A percentile compares a stretch with the other conserved stretches of the same genome.
These are phyloP conservation scores for Poa pratensis DNA, from an alignment of 176 grass and related monocot genomes.

Conservation along the genomic window DNA sequence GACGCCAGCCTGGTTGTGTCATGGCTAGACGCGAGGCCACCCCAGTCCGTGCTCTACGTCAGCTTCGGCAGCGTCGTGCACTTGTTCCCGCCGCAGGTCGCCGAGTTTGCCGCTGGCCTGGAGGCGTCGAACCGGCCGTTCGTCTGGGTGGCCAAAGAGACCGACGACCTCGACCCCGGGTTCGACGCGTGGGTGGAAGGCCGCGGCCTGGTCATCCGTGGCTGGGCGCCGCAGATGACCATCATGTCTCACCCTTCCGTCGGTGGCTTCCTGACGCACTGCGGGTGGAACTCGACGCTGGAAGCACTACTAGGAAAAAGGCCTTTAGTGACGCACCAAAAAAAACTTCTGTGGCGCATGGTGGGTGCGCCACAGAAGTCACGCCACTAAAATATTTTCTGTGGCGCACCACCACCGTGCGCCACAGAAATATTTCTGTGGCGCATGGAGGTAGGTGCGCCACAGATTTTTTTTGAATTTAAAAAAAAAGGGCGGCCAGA, in stretches of 20 bases:
- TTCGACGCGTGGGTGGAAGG: slow-evolving; percentile 39
- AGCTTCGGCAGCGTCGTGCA: slow-evolving; percentile 53
- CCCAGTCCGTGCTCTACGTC: slow-evolving; percentile 55
- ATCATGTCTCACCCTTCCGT: slow-evolving; percentile 57
- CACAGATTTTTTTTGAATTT: too few relatives aligned
- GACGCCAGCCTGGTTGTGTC: slow-evolving; percentile 24
- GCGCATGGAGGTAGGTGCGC: too few relatives aligned
- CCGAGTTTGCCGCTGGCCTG: slow-evolving; percentile 55
- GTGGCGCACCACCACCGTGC: too few relatives aligned
- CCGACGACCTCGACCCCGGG: slow-evolving; percentile 15
- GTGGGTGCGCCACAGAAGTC: too few relatives aligned
- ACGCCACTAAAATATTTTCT: too few relatives aligned
- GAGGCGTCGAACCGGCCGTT: slow-evolving; percentile 50
- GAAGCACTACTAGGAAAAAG: too few relatives aligned
- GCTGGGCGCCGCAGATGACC: slow-evolving; percentile 73
- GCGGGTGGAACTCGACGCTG: slow-evolving; percentile 70
- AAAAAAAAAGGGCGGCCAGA: too few relatives aligned
- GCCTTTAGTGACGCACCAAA: too few relatives aligned
- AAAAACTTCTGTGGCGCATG: too few relatives aligned
- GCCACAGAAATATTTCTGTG: too few relatives aligned
- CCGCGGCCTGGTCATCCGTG: slow-evolving; percentile 55
- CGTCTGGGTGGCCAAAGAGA: slow-evolving; percentile 43
- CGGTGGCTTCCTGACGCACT: slow-evolving; percentile 66
- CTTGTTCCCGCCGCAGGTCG: slow-evolving; percentile 38
- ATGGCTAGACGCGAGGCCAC: slow-evolving; percentile 50